These are phyloP conservation scores for Furcasterigmium sp. DNA, from an alignment of 2,329 filamentous ascomycete species.

Conservation along the genomic window DNA sequence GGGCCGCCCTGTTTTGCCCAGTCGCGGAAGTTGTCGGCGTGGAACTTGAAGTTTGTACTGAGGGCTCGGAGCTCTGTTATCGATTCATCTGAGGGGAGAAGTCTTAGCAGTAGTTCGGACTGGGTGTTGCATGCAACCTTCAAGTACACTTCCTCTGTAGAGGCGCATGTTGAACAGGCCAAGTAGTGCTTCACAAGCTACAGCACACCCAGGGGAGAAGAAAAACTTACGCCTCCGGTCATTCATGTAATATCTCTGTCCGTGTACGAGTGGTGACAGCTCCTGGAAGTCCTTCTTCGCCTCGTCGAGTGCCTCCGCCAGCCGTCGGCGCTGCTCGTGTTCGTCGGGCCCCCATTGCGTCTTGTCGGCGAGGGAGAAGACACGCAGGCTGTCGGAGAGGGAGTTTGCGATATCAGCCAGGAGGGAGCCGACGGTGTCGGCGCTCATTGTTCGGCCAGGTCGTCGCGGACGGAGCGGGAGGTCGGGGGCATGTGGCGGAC, in stretches of 20 bases:
- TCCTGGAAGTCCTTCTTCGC: conserved; percentile 58
- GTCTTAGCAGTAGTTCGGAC: conserved; percentile 10
- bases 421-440: conserved; percentile 49
- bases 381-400: conserved; percentile 47
- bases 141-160: too few species aligned
- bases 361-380: conserved; percentile 52
- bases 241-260: conserved; percentile 52
- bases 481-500: background rate
- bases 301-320: conserved; percentile 52
- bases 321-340: conserved; percentile 51
- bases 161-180: too few species aligned
- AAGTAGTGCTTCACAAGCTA: too few species aligned
- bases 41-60: conserved; percentile 38
- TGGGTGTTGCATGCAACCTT: background rate
- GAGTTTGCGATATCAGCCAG: conserved; percentile 53
- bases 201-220: conserved; percentile 3
- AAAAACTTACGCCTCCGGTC: conserved; percentile 44
- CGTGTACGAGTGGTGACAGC: conserved; percentile 48
- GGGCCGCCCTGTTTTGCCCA: conserved; percentile 51
- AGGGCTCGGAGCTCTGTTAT: conserved; percentile 44
- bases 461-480: too few species aligned
- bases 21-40: conserved; percentile 45
- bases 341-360: conserved; percentile 54
- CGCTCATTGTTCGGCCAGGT: conserved; percentile 25
- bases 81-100: conserved; percentile 39